These are phyloP conservation scores for Kluyveromyces dobzhanskii DNA, from an alignment of 805 yeast species.

Conservation along the genomic window DNA sequence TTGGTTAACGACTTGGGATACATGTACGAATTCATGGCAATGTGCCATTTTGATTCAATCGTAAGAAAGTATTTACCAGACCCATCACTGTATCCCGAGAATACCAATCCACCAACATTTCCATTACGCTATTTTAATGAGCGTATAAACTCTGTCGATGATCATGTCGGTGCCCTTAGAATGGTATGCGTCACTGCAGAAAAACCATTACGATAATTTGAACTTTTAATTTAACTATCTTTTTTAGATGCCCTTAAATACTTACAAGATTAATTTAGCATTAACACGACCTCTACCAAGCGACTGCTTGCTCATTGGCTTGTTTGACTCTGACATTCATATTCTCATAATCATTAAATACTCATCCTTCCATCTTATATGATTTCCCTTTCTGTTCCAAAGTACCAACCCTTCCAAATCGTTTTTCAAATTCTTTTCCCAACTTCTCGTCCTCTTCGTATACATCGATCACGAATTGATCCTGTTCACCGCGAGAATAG, in stretches of 20 bases:
- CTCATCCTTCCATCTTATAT: conserved; percentile 3
- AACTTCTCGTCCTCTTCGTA: conserved; percentile 35
- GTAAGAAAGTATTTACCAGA: conserved; percentile 13
- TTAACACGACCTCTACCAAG: not conserved
- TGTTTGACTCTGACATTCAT: too few relatives aligned
- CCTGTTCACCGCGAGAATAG: conserved; percentile 37
- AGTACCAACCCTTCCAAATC: conserved; percentile 23
- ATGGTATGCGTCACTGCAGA: conserved; percentile 21
- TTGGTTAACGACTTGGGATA: conserved; percentile 23
- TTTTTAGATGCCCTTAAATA: conserved; percentile 5
- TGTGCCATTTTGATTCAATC: conserved; percentile 14
- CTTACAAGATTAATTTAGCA: not conserved
- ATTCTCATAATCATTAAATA: not conserved
- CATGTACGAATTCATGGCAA: conserved; percentile 19
- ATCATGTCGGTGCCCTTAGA: conserved; percentile 22
- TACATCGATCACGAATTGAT: conserved; percentile 34
- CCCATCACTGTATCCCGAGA: conserved; percentile 11
- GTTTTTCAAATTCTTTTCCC: conserved; percentile 28
- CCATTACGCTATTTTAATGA: conserved; percentile 22
- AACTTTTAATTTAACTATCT: not conserved
- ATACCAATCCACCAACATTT: conserved; percentile 14
- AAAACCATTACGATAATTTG: conserved; percentile 13
- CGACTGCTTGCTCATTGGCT: too few relatives aligned
- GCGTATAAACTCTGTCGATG: conserved; percentile 22
- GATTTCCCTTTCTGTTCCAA: conserved; percentile 9